Evolutionary conservation across 225 moss, liverwort and hornwort genomes (phyloP), one percentile per base, ranked within the genome.

Genomic region (Neckera pumila): DNA sequence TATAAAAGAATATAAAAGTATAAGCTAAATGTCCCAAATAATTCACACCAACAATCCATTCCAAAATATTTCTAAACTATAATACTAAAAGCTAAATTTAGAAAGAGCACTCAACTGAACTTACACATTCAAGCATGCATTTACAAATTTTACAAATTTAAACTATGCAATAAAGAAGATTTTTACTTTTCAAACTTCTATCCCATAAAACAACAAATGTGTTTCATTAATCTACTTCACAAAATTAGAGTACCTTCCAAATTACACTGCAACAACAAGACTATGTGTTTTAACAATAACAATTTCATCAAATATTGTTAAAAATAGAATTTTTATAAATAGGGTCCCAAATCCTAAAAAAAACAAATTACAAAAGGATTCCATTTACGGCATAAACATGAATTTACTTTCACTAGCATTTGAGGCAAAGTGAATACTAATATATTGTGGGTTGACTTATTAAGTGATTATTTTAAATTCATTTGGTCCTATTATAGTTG

Each of bases 321-420:
- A 49, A 4, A 33, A 33, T 49, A 49, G 12, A 75, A 49, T 20
- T 75, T 47, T 33, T 7, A 20, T 4, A 19, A 33, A 6, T 33
- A 12, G 20, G 21, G 7, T 33, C 8, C 51, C 2, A 75, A 75
- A 19, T 51, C 9, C 14, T 0, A 54, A 23, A 36, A 9, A 3
- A 22, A 76, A 33, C 5, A 21, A 20, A 51, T 0, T 4, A 21
- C 14, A 33, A 36, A 22, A 53, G 10, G 23, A 9, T 23, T 54
- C 6, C 2, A 54, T n/a, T n/a, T n/a, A n/a, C 4, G 26, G 1
- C 2, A 10, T 54, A 25, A 36, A 0, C 1, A 34, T 25, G 3
- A 36, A 77, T 3, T 56, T 3, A 22, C 76, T 76, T 76, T 76
- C 7, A 51, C 14, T 36, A 10, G 15, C 15, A 78, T n/a, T n/a